These are phyloP conservation scores for Cryptococcus depauperatus DNA, from an alignment of 1,284 basidiomycete genomes.

Conservation along the genomic window DNA sequence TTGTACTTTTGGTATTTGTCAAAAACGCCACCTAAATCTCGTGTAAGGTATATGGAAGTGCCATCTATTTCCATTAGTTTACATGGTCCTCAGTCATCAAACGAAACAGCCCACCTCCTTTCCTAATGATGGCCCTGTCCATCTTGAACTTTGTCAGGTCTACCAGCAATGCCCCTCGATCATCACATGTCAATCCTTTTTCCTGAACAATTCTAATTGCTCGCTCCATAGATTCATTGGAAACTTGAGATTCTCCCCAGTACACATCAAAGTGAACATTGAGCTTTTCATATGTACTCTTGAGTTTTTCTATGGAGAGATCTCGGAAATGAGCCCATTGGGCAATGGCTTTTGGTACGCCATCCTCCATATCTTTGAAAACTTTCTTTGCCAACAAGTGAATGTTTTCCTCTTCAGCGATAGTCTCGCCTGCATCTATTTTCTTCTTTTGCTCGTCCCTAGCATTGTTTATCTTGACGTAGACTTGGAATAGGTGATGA, in stretches of 20 bases:
- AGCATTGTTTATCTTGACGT: slow-evolving; percentile 88
- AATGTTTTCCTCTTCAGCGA: slow-evolving; percentile 45
- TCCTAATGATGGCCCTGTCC: slow-evolving; percentile 81
- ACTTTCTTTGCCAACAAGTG: slow-evolving; percentile 78
- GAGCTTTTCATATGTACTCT: slow-evolving; percentile 77
- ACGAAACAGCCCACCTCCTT: slow-evolving; percentile 56
- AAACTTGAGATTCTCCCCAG: slow-evolving; percentile 85
- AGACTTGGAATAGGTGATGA: slow-evolving; percentile 81
- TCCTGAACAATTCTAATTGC: slow-evolving; percentile 52
- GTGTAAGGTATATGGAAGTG: slow-evolving; percentile 96
- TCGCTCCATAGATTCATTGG: slow-evolving; percentile 65
- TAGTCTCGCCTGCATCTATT: slow-evolving; percentile 33
- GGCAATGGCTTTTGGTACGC: slow-evolving; percentile 69
- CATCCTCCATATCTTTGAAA: slow-evolving; percentile 61
- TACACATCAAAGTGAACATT: slow-evolving; percentile 94
- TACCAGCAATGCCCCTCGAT: slow-evolving; percentile 65
- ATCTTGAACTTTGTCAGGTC: slow-evolving; percentile 83
- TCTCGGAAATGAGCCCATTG: slow-evolving; percentile 93
- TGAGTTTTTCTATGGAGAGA: slow-evolving; percentile 84
- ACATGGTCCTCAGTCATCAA: too few species aligned
- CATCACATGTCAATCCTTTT: slow-evolving; percentile 53
- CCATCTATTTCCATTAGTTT: slow-evolving; percentile 58
- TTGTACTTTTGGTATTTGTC: slow-evolving; percentile 87
- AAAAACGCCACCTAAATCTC: slow-evolving; percentile 89
- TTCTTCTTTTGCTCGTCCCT: slow-evolving; percentile 52